A percentile compares a stretch with the other conserved stretches of the same genome.
phyloP scores from a whole-genome alignment of 169 alveolate species.

The Perkinsus olseni region DNA sequence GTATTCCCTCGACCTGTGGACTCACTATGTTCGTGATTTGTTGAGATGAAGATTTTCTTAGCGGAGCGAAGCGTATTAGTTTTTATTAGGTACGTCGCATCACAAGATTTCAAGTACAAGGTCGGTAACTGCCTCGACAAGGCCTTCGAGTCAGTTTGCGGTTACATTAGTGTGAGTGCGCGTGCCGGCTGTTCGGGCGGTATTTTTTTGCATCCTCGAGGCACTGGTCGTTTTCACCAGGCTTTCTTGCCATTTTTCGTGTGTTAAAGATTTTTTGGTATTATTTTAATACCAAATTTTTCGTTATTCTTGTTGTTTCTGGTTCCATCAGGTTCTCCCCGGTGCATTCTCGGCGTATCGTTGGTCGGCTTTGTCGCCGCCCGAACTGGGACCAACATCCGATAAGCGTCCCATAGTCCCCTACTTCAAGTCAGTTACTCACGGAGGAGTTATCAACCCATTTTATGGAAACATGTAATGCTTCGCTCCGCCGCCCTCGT shows the following conservation, averaged over 20 bases:
- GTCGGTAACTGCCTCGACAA: conserved; percentile 24
- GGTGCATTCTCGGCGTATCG: conserved; percentile 35
- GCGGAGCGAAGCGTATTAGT: not conserved
- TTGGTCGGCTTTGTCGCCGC: conserved; percentile 18
- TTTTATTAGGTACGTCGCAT: not conserved
- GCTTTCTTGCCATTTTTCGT: not conserved
- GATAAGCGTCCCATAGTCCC: conserved; percentile 14
- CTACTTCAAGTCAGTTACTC: conserved; percentile 19
- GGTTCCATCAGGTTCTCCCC: conserved; percentile 9
- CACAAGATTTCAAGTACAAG: conserved; percentile 24
- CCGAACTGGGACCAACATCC: not conserved
- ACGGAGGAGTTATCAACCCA: conserved; percentile 16
- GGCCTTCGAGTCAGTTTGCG: conserved; percentile 22
- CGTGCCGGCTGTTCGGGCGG: too few species aligned
- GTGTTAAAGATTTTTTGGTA: too few species aligned
- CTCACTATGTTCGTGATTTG: too few species aligned
- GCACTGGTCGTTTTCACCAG: too few species aligned
- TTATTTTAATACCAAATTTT: too few species aligned
- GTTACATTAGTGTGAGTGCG: conserved; percentile 17
- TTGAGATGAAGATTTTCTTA: not conserved
- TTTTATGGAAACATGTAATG: conserved; percentile 18
- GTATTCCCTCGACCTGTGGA: not conserved
- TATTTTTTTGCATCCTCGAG: too few species aligned
- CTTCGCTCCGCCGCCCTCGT: too few species aligned
- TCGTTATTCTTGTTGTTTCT: not conserved